A percentile compares a stretch with the other conserved stretches of the same genome.
These are phyloP conservation scores for Coemansia sp. DNA, from an alignment of 192 early-diverging fungal genomes.

Conservation along the genomic window DNA sequence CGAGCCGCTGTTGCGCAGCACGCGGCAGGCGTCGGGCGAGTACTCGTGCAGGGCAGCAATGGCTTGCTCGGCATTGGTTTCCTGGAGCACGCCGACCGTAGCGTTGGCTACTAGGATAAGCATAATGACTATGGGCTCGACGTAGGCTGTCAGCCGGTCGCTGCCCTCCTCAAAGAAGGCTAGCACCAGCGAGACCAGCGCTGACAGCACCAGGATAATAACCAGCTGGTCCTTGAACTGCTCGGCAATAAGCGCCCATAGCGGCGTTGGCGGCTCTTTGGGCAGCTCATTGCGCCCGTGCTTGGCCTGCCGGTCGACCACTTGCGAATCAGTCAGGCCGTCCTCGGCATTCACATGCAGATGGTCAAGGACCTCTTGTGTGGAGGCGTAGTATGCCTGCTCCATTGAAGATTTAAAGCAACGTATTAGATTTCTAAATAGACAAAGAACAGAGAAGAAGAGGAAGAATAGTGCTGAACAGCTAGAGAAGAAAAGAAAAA, in stretches of 20 bases:
- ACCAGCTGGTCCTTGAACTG: slow-evolving; percentile 99
- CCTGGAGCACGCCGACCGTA: slow-evolving; percentile 95
- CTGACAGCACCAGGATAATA: slow-evolving; percentile 89
- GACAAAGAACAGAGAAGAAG: neutral
- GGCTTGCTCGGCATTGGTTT: slow-evolving; percentile 94
- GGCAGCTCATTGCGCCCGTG: slow-evolving; percentile 91
- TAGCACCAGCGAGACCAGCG: slow-evolving; percentile 88
- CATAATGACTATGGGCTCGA: slow-evolving; percentile 97
- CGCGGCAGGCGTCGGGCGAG: slow-evolving; percentile 93
- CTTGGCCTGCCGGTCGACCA: slow-evolving; percentile 59
- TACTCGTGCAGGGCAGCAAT: slow-evolving; percentile 97
- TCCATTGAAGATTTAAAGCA: slow-evolving; percentile 52
- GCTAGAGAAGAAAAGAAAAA: slow-evolving; percentile 2
- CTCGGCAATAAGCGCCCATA: slow-evolving; percentile 91
- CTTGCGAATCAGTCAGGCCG: slow-evolving; percentile 72
- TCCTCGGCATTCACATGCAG: slow-evolving; percentile 66
- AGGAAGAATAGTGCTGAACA: neutral
- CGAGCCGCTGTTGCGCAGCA: slow-evolving; percentile 72
- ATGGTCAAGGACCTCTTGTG: slow-evolving; percentile 66
- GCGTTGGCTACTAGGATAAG: slow-evolving; percentile 98
- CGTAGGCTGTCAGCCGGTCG: slow-evolving; percentile 81
- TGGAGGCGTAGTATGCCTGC: slow-evolving; percentile 61
- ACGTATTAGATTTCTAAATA: neutral
- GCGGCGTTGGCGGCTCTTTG: slow-evolving; percentile 84
- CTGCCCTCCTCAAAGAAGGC: slow-evolving; percentile 84